A percentile compares a stretch with the other conserved stretches of the same genome.
Conservation (phyloP, 129 eudicot species). For the Helianthus tuberosus region DNA sequence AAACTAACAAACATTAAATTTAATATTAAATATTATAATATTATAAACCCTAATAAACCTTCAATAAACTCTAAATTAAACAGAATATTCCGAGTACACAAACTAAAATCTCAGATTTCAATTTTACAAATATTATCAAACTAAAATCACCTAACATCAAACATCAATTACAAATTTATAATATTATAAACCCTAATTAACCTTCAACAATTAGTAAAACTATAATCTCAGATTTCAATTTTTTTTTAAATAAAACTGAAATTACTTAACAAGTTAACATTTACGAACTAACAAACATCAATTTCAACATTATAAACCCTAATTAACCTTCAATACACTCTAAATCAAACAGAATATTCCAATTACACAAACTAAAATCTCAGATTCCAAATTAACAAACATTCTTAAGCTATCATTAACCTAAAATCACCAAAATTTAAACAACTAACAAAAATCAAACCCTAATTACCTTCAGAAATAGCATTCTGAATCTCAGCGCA, state of each 20-base stretch:
- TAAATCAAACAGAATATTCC: conserved; percentile 13
- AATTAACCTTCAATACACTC: neutral
- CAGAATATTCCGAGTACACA: conserved; percentile 1
- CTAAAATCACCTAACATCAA: neutral
- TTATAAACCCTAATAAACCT: neutral
- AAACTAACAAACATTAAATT: neutral
- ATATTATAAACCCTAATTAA: neutral
- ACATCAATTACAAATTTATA: no score
- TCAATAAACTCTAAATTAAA: neutral
- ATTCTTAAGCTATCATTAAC: no score
- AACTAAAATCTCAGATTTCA: neutral
- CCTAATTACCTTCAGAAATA: conserved; percentile 61
- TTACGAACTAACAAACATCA: no score
- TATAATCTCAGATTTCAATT: neutral
- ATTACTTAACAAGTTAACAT: neutral
- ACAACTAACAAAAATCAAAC: no score
- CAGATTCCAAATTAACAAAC: neutral
- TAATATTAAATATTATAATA: neutral
- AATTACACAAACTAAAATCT: neutral
- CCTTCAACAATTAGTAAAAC: conserved; percentile 38
- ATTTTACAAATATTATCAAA: no score
- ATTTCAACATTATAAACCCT: neutral
- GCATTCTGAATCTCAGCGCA: conserved; percentile 78
- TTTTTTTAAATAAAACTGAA: neutral
- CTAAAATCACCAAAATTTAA: neutral